Base-by-base conservation (phyloP, 495 filamentous ascomycete species). In the Tuber microsphaerosporum region DNA sequence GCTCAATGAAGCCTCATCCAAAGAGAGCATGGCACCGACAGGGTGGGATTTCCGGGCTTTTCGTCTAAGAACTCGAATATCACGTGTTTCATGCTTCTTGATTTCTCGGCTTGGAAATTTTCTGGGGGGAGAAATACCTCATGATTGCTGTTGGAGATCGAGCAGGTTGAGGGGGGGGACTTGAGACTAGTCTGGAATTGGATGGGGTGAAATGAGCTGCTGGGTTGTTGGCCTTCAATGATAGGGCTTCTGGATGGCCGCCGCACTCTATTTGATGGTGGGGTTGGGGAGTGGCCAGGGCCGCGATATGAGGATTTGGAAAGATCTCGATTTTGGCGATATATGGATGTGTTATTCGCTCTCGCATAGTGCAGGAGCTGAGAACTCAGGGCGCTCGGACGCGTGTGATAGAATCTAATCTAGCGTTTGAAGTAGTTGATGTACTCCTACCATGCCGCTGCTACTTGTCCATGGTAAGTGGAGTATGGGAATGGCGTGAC, bases 141-240 rank as follows among this genome's bases (percentile, higher is more conserved):
- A 65, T 19, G 56, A 34, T 65, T 34, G 26, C 56, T 65, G 56
- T 34, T 26, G 19, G 56, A 16, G 56, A 65, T 65, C 56, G 56
- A 7, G 16, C 1, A 31, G 14, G 14, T 17, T 65, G 56, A 14
- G 14, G n/a, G 56, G 31, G 14, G n/a, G 56, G 14, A 3, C 26
- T 5, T 34, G 8, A 14, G 1, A 19, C 56, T 34, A 34, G 56
- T 65, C 31, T 65, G 26, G n/a, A 65, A 31, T 65, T 65, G 56
- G 56, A 8, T 65, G 56, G n/a, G 56, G 26, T 65, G 26, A 2
- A 34, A 65, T 65, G 56, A 19, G 26, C 12, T 65, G 26, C 12
- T 65, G 56, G 56, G 56, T 65, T 65, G 56, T 65, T 65, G 56
- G 56, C 56, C 56, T 65, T 31, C 56, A 19, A 31, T 34, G 56